Base-by-base conservation (phyloP, 768 basidiomycete species). In the Kwoniella bestiolae region DNA sequence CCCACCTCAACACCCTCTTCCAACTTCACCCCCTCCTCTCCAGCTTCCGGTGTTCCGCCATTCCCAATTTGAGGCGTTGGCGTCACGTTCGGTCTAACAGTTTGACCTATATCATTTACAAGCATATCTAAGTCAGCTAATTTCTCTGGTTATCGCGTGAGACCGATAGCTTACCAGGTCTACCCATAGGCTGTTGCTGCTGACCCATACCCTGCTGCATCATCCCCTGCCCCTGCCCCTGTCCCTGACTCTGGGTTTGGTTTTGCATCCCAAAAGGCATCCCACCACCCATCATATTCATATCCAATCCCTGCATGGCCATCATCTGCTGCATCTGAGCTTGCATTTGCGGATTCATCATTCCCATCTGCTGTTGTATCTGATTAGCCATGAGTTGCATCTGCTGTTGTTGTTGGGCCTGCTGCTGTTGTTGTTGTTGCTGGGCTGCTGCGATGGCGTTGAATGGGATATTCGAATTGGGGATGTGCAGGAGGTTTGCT, bases 311-410 rank as follows among this genome's bases (percentile, higher is more conserved):
- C 53, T 87, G 88, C 90, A 91, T 91, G 89, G 47, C 56, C 63
- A 65, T 51, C 64, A 73, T 66, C 38, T 72, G 66, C 12, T 74
- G 76, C 65, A 77, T 66, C 8, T 91, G 91, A 16, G 62, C 56
- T 69, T 93, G 93, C 61, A 94, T 85, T 49, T 91, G 87, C 0
- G 90, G 90, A 60, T 90, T 84, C 56, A 92, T 79, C 52, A 55
- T 55, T 21, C 52, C 52, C 52, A 55, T 55, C 23, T 55, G 52
- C 23, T 55, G 62, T 59, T 65, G 63, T 49, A 65, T 85, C 72
- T 92, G 85, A 72, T 91, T 86, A 80, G 91, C 90, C 45, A 68
- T 56, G 16, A 62, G 56, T 62, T 68, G 60, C 60, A 61, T 61
- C 44, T 61, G 60, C 32, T 29, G 28, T 21, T 60, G 49, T 51